phyloP scores from a whole-genome alignment of 768 basidiomycete genomes.

The Mrakia gelida region DNA sequence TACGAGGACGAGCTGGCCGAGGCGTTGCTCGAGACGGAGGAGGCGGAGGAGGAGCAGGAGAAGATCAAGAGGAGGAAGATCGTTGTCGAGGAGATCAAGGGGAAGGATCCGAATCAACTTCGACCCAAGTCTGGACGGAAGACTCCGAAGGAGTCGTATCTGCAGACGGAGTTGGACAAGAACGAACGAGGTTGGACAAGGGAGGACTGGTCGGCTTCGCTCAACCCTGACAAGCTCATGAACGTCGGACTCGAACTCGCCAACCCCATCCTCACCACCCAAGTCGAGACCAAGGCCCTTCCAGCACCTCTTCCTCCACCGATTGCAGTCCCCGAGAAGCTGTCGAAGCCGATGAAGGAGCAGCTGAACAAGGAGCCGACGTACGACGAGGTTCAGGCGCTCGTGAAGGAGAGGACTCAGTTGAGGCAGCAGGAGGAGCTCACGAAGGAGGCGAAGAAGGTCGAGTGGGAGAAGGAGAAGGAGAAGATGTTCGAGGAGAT shows the following conservation, averaged over 20 bases:
- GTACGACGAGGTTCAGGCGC: background rate
- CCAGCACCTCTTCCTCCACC: background rate
- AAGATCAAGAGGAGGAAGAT: background rate
- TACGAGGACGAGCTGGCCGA: slow-evolving; percentile 25
- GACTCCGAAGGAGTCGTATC: background rate
- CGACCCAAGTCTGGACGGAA: background rate
- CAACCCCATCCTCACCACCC: background rate
- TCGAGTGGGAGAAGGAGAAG: background rate
- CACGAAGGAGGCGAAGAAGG: background rate
- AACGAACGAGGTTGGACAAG: background rate
- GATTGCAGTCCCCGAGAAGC: background rate
- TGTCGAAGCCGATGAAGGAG: background rate
- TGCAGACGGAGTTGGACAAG: background rate
- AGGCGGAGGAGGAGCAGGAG: background rate
- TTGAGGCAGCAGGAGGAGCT: background rate
- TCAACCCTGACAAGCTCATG: background rate
- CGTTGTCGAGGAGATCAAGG: background rate
- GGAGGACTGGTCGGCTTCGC: background rate
- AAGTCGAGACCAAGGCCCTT: background rate
- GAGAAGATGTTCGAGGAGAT: background rate
- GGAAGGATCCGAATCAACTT: background rate
- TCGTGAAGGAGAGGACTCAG: background rate
- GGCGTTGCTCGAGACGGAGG: background rate
- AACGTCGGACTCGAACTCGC: slow-evolving; percentile 4
- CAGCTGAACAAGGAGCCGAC: background rate